Conservation (phyloP, 2,329 filamentous ascomycete genomes). For the Cytospora piceicola region DNA sequence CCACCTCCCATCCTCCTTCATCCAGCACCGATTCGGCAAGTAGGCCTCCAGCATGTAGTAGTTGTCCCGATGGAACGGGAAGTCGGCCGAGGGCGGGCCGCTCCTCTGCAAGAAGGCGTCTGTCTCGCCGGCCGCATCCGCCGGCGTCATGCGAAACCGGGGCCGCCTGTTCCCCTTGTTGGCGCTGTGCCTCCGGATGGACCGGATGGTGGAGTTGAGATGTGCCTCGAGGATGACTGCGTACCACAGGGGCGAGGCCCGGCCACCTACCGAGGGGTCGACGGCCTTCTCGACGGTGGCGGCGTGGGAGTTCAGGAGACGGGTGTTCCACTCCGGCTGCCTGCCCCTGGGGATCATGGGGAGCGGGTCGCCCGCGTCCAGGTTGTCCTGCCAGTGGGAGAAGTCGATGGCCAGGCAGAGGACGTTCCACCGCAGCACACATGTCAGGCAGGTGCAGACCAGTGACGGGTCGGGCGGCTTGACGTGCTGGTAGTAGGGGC, state of each 20-base stretch:
- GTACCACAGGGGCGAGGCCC: constrained; percentile 48
- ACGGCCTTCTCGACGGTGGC: constrained; percentile 51
- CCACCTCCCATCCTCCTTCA: constrained; percentile 49
- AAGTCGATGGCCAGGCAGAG: constrained; percentile 59
- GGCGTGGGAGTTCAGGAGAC: constrained; percentile 49
- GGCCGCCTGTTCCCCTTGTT: constrained; percentile 53
- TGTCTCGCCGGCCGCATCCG: constrained; percentile 49
- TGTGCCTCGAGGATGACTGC: constrained; percentile 44
- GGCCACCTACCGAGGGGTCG: constrained; percentile 34
- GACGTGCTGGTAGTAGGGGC: constrained; percentile 59
- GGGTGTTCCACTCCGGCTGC: constrained; percentile 53
- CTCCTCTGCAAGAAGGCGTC: constrained; percentile 55
- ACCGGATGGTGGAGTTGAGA: constrained; percentile 39
- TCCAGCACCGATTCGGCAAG: constrained; percentile 60
- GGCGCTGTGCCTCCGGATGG: constrained; percentile 44
- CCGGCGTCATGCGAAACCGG: constrained; percentile 41
- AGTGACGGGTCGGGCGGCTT: constrained; percentile 47
- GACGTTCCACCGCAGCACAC: constrained; percentile 60
- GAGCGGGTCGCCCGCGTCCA: constrained; percentile 56
- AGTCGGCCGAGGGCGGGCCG: constrained; percentile 55
- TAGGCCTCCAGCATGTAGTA: constrained; percentile 64
- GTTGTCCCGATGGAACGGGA: constrained; percentile 59
- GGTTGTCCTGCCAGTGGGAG: constrained; percentile 56
- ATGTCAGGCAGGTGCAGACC: constrained; percentile 62
- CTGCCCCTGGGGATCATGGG: constrained; percentile 54